Evolutionary conservation across 2,329 filamentous ascomycete genomes (phyloP), one percentile per base, ranked within the genome.

Genomic region (Paraphoma sp.): DNA sequence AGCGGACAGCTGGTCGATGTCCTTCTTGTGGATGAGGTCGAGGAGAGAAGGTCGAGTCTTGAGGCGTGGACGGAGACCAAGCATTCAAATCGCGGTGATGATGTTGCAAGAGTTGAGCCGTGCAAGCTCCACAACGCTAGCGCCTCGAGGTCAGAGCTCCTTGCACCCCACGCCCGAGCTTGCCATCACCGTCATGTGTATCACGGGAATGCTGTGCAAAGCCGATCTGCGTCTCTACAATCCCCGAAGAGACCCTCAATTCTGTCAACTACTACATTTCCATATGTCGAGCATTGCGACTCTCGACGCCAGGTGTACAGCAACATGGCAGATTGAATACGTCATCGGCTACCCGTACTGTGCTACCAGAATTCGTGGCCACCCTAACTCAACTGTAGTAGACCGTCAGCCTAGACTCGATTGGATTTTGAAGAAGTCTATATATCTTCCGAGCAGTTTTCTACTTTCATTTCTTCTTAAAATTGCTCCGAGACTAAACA

Each of bases 21-120:
- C 80, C 62, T 79, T 78, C 66, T 80, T 78, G 56, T 78, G 76
- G 64, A 89, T 81, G 66, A 89, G 81, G 69, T 89, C 86, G 72
- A 87, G 80, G 62, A 89, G 79, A 48, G 86, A 89, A 51, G 86
- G 84, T 65, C 85, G 84, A 73, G 81, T 77, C 80, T 80, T 83
- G 63, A 89, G 76, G 74, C 81, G 82, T 73, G 84, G 85, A 71
- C 84, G 80, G 67, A 86, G 74, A 71, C 84, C 84, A 72, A 87
- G 80, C 83, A 84, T 84, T 70, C 79, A 80, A 23, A 23, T 23
- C 23, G 23, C 78, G 55, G 54, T 62, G 60, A 62, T 68, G 63
- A 63, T 58, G 57, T 58, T 53, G 46, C 33, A 36, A 14, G 23
- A 23, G 51, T 55, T 40, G 50, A 65, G 59, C 51, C 50, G 61